Evolutionary conservation across 2,329 filamentous ascomycete species (phyloP), one percentile per base, ranked within the genome.

Genomic region (Fusarium floridanum): DNA sequence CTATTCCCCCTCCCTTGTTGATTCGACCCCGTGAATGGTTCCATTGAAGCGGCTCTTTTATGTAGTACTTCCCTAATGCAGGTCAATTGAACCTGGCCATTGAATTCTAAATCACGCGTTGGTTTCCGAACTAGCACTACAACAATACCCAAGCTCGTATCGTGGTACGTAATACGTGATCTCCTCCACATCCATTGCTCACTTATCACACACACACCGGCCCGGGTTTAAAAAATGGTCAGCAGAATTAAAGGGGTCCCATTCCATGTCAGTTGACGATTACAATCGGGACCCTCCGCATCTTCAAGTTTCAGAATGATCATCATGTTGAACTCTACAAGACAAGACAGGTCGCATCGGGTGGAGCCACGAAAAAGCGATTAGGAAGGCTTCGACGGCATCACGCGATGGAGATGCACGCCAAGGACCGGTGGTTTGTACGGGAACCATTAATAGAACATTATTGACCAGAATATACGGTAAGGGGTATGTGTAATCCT

Each of bases 401-500:
- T 64, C 61, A 56, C 48, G 36, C 61, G 36, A 64, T 64, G 24
- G 16, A 22, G 14, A 55, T 43, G 48, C 61, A 64, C 24, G 61
- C 48, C 48, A 64, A 64, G 61, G 22, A 14, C 12, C 29, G 6
- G 16, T 41, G 6, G 16, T 41, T 17, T 64, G 20, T 65, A 48
- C 37, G 62, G 62, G 67, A 68, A 53, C 57, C 59, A 68, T 68
- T 73, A 68, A 69, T 68, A 56, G 65, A 73, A 64, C 68, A 73
- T 69, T 72, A 66, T 72, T 59, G 72, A 74, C 76, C 76, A 77
- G 72, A 77, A 72, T 73, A 60, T 77, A 78, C 76, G 70, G 66
- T 75, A 78, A 78, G 73, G 76, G 76, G 76, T 78, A 78, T 79
- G 74, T 75, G 75, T 69, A 77, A 71, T 75, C 72, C 76, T 77